Evolutionary conservation across 75 land plant species (phyloP).

Genomic region (Gnetum montanum): DNA sequence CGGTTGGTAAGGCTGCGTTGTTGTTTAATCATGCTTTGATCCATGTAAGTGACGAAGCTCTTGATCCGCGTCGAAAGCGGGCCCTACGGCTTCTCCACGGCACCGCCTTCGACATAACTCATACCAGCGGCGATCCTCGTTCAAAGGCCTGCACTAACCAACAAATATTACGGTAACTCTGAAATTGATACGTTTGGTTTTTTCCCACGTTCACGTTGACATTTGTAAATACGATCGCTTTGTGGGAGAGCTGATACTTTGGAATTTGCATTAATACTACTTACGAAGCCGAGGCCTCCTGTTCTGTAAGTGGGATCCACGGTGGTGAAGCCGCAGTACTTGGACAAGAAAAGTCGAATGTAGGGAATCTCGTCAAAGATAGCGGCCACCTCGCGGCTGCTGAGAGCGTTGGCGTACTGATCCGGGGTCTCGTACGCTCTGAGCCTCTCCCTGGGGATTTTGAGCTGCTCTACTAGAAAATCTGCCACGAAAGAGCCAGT

Average conservation of each 20-base stretch:
- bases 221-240: neutral
- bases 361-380: conserved; percentile 17
- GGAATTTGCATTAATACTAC: neutral
- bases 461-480: conserved; percentile 18
- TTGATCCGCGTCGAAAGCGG: no score
- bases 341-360: conserved; percentile 16
- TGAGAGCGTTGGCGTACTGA: conserved; percentile 17
- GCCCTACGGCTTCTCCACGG: no score
- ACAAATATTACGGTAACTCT: neutral
- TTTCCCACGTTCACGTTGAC: neutral
- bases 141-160: conserved; percentile 71
- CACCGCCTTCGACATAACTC: conserved; percentile 86
- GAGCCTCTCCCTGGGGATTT: conserved; percentile 20
- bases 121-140: conserved; percentile 66
- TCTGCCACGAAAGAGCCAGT: conserved; percentile 24
- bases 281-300: conserved; percentile 13
- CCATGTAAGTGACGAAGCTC: no score
- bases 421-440: conserved; percentile 10
- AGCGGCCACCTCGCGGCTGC: conserved; percentile 16
- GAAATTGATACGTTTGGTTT: neutral
- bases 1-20: no score
- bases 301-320: conserved; percentile 18
- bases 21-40: no score
- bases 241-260: neutral
- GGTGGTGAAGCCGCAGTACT: conserved; percentile 15